A percentile compares a stretch with the other conserved stretches of the same genome.
These are phyloP conservation scores for Diaporthe vaccinii DNA, from an alignment of 2,329 filamentous ascomycete genomes.

Conservation along the genomic window DNA sequence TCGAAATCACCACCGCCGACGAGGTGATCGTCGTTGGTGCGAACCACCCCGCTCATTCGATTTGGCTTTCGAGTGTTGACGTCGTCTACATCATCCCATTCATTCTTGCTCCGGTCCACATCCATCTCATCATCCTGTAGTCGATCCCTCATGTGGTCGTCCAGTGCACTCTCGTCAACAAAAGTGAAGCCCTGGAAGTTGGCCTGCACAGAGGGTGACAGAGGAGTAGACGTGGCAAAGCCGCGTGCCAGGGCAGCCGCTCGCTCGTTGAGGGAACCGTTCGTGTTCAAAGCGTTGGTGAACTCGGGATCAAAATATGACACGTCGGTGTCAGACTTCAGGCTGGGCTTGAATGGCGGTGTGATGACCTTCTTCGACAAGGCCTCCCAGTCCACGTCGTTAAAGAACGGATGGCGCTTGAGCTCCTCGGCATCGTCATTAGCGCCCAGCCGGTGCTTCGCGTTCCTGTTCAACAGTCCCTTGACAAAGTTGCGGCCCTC, in stretches of 20 bases:
- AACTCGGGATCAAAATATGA: slow-evolving; percentile 99
- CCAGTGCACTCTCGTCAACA: slow-evolving; percentile 96
- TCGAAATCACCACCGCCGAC: slow-evolving; percentile 75
- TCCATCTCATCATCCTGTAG: slow-evolving; percentile 71
- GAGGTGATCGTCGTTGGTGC: slow-evolving; percentile 71
- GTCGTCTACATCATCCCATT: slow-evolving; percentile 72
- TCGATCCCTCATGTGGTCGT: slow-evolving; percentile 80
- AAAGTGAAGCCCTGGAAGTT: slow-evolving; percentile 99
- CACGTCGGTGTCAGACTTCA: slow-evolving; percentile 95
- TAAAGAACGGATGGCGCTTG: slow-evolving; percentile 94
- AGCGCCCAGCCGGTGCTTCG: slow-evolving; percentile 92
- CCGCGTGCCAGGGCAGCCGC: slow-evolving; percentile 89
- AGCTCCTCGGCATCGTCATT: slow-evolving; percentile 93
- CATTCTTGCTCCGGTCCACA: slow-evolving; percentile 57
- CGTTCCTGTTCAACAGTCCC: slow-evolving; percentile 95
- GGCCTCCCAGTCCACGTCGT: slow-evolving; percentile 92
- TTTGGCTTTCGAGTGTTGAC: slow-evolving; percentile 65
- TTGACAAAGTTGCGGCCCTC: slow-evolving; percentile 99
- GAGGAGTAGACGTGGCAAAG: slow-evolving; percentile 88
- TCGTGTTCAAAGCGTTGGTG: slow-evolving; percentile 91
- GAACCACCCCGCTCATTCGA: slow-evolving; percentile 75
- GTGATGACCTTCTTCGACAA: slow-evolving; percentile 92
- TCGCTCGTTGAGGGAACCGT: slow-evolving; percentile 89
- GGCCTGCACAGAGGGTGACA: slow-evolving; percentile 95
- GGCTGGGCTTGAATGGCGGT: slow-evolving; percentile 96